Percentiles rank a stretch among this genome's conserved stretches.
Evolutionary conservation across 202 grass and related monocot genomes (phyloP).

Genomic region (Panicum virgatum): DNA sequence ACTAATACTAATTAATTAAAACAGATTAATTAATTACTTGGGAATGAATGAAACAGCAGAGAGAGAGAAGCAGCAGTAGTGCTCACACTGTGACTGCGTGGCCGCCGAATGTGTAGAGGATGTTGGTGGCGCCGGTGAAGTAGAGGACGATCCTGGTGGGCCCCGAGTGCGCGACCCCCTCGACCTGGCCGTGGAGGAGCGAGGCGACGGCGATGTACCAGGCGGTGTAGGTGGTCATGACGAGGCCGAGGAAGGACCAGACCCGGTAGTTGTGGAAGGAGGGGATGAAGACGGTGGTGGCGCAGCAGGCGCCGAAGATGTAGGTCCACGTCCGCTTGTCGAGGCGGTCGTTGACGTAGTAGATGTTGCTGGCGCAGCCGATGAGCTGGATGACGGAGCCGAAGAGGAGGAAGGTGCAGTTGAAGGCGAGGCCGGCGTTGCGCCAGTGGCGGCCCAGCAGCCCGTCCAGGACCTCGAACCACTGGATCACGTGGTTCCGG

Average conservation of each 20-base stretch:
- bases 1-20: not conserved
- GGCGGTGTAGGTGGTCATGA: slow-evolving; percentile 95
- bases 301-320: slow-evolving; percentile 93
- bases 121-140: slow-evolving; percentile 96
- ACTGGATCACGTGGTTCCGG: slow-evolving; percentile 98
- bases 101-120: slow-evolving; percentile 93
- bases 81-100: slow-evolving; percentile 97
- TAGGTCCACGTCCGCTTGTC: slow-evolving; percentile 97
- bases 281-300: slow-evolving; percentile 92
- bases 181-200: slow-evolving; percentile 68
- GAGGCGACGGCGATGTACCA: slow-evolving; percentile 95
- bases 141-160: slow-evolving; percentile 79
- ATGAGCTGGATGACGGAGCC: slow-evolving; percentile 97
- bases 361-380: slow-evolving; percentile 93
- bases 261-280: slow-evolving; percentile 98
- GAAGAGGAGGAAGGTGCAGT: slow-evolving; percentile 93
- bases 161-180: slow-evolving; percentile 71
- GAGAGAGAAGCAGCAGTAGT: not conserved
- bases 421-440: slow-evolving; percentile 82
- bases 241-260: slow-evolving; percentile 81
- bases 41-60: too few species aligned
- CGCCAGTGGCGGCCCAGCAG: slow-evolving; percentile 83
- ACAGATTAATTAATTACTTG: not conserved
- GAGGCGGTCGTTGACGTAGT: slow-evolving; percentile 89
- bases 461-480: slow-evolving; percentile 95